Conservation (phyloP, 805 yeast species). For the Blastobotrys chiropterorum region DNA sequence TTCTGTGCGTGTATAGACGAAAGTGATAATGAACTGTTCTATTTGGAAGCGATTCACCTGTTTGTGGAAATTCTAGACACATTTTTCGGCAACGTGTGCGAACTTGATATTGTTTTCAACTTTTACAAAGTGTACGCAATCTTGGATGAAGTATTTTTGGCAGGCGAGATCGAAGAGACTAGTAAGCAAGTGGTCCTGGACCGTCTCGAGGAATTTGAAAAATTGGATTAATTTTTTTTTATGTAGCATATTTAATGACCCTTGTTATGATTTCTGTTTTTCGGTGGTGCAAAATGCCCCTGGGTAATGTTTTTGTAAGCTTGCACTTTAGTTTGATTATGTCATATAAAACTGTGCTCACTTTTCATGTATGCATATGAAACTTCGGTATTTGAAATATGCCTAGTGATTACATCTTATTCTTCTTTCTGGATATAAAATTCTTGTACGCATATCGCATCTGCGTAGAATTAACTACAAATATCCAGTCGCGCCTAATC, state of each 20-base stretch:
- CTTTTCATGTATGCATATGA: not conserved
- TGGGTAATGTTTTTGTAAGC: no score
- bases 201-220: conserved; percentile 59
- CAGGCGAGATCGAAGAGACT: conserved; percentile 87
- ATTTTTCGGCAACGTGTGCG: conserved; percentile 87
- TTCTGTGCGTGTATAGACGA: conserved; percentile 78
- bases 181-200: conserved; percentile 62
- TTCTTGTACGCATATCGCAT: no score
- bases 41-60: conserved; percentile 77
- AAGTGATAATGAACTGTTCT: conserved; percentile 76
- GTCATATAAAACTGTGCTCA: no score
- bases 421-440: no score
- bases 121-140: conserved; percentile 78
- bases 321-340: no score
- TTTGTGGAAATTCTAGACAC: conserved; percentile 84
- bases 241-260: not conserved
- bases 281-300: no score
- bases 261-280: not conserved
- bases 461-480: no score
- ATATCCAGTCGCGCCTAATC: no score
- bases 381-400: no score
- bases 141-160: conserved; percentile 79
- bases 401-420: no score
- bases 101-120: conserved; percentile 86
- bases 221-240: conserved; percentile 45